Percentiles rank a stretch among this genome's conserved stretches.
Evolutionary conservation across 768 basidiomycete genomes (phyloP).

Genomic region (Suillus plorans): DNA sequence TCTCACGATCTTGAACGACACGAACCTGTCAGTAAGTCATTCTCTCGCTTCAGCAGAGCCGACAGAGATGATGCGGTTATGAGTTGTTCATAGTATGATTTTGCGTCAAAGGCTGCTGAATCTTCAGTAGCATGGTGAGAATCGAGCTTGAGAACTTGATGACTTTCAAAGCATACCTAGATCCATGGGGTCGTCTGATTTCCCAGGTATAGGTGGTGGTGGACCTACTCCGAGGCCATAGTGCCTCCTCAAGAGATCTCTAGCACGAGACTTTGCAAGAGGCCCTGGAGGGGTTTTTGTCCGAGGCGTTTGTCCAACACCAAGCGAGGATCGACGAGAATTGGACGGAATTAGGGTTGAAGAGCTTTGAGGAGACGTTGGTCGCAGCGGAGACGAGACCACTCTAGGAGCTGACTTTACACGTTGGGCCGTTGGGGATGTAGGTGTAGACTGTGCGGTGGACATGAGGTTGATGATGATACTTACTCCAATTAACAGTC

Average conservation of each 20-base stretch:
- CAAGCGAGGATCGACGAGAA: conserved; percentile 15
- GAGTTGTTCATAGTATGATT: conserved; percentile 81
- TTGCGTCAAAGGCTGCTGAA: conserved; percentile 79
- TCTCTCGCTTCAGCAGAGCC: conserved; percentile 73
- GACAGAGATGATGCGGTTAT: conserved; percentile 80
- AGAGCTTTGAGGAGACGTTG: conserved; percentile 34
- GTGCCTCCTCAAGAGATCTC: conserved; percentile 80
- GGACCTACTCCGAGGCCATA: conserved; percentile 82
- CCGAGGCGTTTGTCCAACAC: conserved; percentile 22
- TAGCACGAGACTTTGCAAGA: conserved; percentile 54
- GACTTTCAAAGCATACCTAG: conserved; percentile 48
- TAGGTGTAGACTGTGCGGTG: conserved; percentile 3
- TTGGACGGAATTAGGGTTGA: conserved; percentile 14
- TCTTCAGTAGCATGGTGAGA: conserved; percentile 42
- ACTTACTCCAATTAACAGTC: background rate
- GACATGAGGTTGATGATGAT: background rate
- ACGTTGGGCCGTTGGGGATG: conserved; percentile 19
- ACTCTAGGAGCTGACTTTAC: conserved; percentile 33
- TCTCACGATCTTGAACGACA: background rate
- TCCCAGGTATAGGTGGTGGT: conserved; percentile 59
- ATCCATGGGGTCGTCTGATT: conserved; percentile 75
- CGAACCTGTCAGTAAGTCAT: conserved; percentile 73
- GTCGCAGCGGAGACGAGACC: conserved; percentile 46
- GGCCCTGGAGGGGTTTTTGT: conserved; percentile 30
- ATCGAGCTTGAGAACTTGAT: background rate